phyloP scores from a whole-genome alignment of 2,329 filamentous ascomycete genomes.

The Fonsecaea multimorphosa region DNA sequence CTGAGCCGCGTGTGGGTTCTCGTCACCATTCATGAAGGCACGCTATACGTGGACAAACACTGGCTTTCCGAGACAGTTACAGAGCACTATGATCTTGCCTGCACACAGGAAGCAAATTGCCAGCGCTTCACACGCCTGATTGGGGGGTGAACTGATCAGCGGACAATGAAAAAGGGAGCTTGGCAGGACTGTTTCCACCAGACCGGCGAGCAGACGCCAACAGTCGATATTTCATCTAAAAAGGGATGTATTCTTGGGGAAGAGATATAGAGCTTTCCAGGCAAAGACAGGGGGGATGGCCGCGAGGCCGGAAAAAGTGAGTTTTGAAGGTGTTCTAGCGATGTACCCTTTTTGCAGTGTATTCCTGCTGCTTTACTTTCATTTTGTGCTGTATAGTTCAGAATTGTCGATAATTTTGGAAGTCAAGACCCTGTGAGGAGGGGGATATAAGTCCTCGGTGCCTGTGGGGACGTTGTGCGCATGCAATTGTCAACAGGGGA shows the following conservation, averaged over 20 bases:
- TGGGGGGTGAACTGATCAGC: not conserved
- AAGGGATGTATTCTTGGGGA: constrained; percentile 1
- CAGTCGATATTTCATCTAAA: not conserved
- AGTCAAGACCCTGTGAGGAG: not conserved
- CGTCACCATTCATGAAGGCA: not conserved
- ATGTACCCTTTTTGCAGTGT: constrained; percentile 8
- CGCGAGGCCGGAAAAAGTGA: constrained; percentile 19
- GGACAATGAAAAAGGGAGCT: not conserved
- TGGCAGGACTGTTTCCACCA: not conserved
- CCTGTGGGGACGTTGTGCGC: too few species aligned
- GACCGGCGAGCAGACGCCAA: not conserved
- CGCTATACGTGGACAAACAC: not conserved
- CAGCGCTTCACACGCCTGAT: not conserved
- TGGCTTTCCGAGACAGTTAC: not conserved
- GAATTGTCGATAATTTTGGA: not conserved
- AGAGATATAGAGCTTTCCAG: not conserved
- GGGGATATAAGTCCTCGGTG: too few species aligned
- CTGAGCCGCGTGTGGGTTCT: not conserved
- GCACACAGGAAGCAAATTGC: not conserved
- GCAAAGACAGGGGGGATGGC: not conserved
- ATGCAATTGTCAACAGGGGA: too few species aligned
- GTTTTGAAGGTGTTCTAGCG: constrained; percentile 11
- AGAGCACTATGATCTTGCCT: not conserved
- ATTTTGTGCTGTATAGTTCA: constrained; percentile 2
- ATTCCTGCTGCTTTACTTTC: constrained; percentile 11